Percentiles rank a stretch among this genome's conserved stretches.
Conservation (phyloP, 495 filamentous ascomycete genomes). For the Aspergillus sparsus region DNA sequence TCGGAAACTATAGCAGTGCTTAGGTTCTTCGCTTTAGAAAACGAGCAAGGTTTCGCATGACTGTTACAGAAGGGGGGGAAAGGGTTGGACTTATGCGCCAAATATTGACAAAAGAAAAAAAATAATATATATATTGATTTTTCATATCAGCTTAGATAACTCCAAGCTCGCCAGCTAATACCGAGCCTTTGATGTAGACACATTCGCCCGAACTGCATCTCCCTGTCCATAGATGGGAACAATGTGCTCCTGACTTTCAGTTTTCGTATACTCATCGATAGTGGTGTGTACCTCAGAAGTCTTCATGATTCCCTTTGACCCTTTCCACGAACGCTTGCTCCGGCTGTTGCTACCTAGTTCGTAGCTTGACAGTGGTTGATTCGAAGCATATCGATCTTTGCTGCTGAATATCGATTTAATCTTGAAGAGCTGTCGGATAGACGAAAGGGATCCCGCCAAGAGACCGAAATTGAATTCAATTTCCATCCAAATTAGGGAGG, state of each 20-base stretch:
- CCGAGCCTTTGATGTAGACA: background rate
- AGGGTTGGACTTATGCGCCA: background rate
- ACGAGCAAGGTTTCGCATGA: too few species aligned
- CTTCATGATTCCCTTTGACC: constrained; percentile 6
- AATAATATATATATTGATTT: background rate
- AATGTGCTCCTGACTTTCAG: constrained; percentile 9
- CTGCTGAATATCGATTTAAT: constrained; percentile 11
- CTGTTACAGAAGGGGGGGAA: too few species aligned
- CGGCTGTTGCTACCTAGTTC: background rate
- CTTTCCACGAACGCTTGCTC: constrained; percentile 6
- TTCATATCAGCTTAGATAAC: background rate
- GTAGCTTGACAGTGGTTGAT: background rate
- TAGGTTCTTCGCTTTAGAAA: too few species aligned
- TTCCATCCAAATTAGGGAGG: constrained; percentile 26
- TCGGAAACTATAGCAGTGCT: too few species aligned
- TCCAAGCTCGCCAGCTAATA: too few species aligned
- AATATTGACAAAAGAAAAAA: background rate
- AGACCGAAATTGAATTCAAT: constrained; percentile 25
- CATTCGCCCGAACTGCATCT: background rate
- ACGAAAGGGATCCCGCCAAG: constrained; percentile 19
- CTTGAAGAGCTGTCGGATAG: constrained; percentile 8
- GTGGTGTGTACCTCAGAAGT: constrained; percentile 11
- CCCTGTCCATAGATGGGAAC: constrained; percentile 11
- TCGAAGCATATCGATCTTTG: constrained; percentile 9
- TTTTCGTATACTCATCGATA: constrained; percentile 4